Percentiles rank a stretch among this genome's conserved stretches.
These are phyloP conservation scores for Diphasiastrum complanatum DNA, from an alignment of 83 land plant genomes.

Conservation along the genomic window DNA sequence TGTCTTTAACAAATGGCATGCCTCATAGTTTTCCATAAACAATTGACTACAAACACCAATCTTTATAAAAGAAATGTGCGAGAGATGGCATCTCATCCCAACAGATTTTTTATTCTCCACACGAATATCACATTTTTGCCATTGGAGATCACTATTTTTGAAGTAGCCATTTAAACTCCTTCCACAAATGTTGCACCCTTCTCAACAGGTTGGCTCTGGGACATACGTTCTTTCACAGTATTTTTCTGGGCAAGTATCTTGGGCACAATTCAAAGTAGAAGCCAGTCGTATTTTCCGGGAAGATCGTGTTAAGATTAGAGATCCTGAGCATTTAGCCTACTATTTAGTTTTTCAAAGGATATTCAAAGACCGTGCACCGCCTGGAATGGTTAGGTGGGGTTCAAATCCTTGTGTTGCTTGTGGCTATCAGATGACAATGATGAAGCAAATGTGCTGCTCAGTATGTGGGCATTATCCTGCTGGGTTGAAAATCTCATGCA, in stretches of 20 bases:
- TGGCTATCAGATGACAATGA: constrained; percentile 2
- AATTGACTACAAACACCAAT: no score
- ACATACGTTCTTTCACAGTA: neutral
- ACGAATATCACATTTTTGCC: neutral
- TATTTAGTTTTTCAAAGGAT: constrained; percentile 2
- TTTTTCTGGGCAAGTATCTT: constrained; percentile 2
- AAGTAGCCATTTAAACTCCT: neutral
- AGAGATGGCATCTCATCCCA: no score
- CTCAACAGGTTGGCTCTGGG: neutral
- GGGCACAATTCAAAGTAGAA: neutral
- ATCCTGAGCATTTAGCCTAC: constrained; percentile 4
- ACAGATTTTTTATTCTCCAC: neutral
- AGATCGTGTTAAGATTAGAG: neutral
- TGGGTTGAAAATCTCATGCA: no score
- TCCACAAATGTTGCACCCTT: neutral
- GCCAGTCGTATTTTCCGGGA: neutral
- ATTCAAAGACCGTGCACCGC: constrained; percentile 1
- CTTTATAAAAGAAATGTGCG: no score
- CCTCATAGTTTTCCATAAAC: no score
- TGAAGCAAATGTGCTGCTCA: neutral
- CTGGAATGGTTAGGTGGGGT: neutral
- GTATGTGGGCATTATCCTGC: constrained; percentile 9
- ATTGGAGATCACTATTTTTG: neutral
- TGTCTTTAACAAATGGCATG: no score
- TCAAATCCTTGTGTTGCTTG: neutral